Evolutionary conservation across 1,139 yeast genomes (phyloP), one percentile per base, ranked within the genome.

Genomic region (Candida sp.): DNA sequence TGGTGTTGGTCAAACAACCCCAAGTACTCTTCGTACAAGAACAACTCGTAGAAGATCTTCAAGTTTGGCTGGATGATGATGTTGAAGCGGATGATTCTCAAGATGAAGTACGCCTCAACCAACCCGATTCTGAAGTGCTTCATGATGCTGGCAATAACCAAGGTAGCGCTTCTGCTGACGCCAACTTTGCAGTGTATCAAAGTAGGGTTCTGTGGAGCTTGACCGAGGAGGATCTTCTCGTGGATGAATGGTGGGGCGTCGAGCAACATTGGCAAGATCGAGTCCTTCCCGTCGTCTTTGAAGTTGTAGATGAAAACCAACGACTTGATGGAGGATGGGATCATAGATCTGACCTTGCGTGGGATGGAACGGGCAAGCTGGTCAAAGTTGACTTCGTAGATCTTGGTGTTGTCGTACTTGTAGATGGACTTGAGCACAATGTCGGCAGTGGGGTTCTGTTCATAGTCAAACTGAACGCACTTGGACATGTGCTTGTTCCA

Each of bases 131-230:
- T 73, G 52, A 85, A 72, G 48, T 90, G 72, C 58, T 84, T 86
- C 96, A 92, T 91, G 52, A 90, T 87, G 63, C 90, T 93, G 3
- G 98, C 97, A 56, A 92, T 90, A 58, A 96, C 88, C 39, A 93
- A 88, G 0, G 96, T 86, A 0, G 97, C 98, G 25, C 96, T 88
- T 50, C 98, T 75, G 0, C 96, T 90, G 4, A 92, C 98, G 1
- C 98, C 98, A 50, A 90, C 96, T 62, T 91, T 86, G 65, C 98
- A 92, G 65, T 92, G 97, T 17, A 90, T 91, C 49, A 92, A 71
- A 0, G 90, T 86, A 46, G 28, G 25, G 5, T 26, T 6, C 12
- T 23, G 26, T 7, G 34, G 32, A 4, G 45, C 22, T 33, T 35
- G 30, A 37, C 65, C 60, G 17, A 64, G 61, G 33, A 75, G 58